Evolutionary conservation across 768 basidiomycete species (phyloP).

Genomic region (Mycena capillaripes): DNA sequence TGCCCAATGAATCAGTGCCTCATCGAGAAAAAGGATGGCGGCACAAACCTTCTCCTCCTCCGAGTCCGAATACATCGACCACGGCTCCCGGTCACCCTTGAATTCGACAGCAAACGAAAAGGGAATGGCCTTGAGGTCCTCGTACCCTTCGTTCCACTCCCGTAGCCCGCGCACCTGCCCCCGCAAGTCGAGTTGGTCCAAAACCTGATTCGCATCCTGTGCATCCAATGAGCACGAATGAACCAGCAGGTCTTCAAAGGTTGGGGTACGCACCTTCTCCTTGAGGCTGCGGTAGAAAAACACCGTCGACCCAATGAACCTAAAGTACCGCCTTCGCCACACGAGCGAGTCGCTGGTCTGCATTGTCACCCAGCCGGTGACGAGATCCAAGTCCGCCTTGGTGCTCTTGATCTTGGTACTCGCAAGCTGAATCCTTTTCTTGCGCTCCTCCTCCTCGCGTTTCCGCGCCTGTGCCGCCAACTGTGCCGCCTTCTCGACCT

Average conservation of each 20-base stretch:
- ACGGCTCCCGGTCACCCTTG: conserved; percentile 59
- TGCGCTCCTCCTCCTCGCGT: conserved; percentile 58
- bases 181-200: conserved; percentile 63
- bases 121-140: conserved; percentile 75
- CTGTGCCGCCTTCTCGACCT: conserved; percentile 59
- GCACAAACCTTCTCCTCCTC: conserved; percentile 72
- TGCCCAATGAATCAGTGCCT: conserved; percentile 32
- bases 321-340: conserved; percentile 79
- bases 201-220: conserved; percentile 54
- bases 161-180: conserved; percentile 61
- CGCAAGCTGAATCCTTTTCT: conserved; percentile 60
- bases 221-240: conserved; percentile 19
- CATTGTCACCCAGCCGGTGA: conserved; percentile 73
- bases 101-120: conserved; percentile 79
- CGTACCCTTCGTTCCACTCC: conserved; percentile 79
- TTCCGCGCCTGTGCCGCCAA: conserved; percentile 59
- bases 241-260: neutral
- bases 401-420: conserved; percentile 58
- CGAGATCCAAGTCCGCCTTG: conserved; percentile 48
- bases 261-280: conserved; percentile 48
- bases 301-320: conserved; percentile 61
- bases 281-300: conserved; percentile 67
- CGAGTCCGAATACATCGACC: conserved; percentile 73
- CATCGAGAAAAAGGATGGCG: neutral
- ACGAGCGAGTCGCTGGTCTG: conserved; percentile 66